These are phyloP conservation scores for Aspergillus spinulosporus DNA, from an alignment of 2,329 filamentous ascomycete species.

Conservation along the genomic window DNA sequence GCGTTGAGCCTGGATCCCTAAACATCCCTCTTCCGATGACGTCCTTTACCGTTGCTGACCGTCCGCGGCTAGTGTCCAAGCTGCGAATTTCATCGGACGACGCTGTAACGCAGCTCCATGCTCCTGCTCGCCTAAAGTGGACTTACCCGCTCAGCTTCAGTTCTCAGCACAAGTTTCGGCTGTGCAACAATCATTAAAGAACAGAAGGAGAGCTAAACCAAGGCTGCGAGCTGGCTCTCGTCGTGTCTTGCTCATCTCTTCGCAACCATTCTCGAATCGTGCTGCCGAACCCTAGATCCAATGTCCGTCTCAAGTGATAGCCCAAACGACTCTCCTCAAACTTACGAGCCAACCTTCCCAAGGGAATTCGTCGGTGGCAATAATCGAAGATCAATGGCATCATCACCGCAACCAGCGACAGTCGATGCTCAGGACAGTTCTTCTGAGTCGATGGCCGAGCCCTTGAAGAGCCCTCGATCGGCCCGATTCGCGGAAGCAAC, in stretches of 20 bases:
- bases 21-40: background rate
- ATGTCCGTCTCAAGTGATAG: constrained; percentile 32
- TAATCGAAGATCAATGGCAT: constrained; percentile 33
- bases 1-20: background rate
- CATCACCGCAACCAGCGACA: constrained; percentile 29
- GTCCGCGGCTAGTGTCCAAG: background rate
- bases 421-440: constrained; percentile 28
- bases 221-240: constrained; percentile 41
- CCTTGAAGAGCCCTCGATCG: constrained; percentile 55
- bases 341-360: constrained; percentile 40
- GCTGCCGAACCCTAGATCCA: background rate
- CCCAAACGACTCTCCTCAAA: constrained; percentile 30
- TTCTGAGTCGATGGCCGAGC: constrained; percentile 36
- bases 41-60: background rate
- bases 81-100: background rate
- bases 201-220: constrained; percentile 1
- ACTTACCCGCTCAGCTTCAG: background rate
- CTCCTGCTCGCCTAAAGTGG: constrained; percentile 1
- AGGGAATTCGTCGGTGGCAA: constrained; percentile 39
- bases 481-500: constrained; percentile 67
- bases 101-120: constrained; percentile 1
- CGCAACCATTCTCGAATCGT: background rate
- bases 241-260: constrained; percentile 21
- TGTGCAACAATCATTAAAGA: background rate
- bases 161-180: background rate